Conservation (phyloP, 1,284 basidiomycete species). For the Thelephora terrestris region DNA sequence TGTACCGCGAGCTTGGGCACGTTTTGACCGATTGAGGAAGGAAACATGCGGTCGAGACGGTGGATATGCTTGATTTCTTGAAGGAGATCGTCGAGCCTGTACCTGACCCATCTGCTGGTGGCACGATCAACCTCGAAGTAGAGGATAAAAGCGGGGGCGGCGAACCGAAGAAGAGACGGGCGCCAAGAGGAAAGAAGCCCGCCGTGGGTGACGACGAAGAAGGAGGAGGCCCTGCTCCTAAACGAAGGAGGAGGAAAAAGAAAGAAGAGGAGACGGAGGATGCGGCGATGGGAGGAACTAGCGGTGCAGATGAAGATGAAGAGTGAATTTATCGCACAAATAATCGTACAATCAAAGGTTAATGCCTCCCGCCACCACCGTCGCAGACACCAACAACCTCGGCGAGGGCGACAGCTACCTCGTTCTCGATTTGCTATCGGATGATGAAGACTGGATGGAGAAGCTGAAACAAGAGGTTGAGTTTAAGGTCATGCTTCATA, state of each 20-base stretch:
- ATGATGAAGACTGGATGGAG: constrained; percentile 46
- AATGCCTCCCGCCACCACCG: constrained; percentile 2
- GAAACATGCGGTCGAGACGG: constrained; percentile 88
- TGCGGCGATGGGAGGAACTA: constrained; percentile 10
- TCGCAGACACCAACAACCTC: constrained; percentile 14
- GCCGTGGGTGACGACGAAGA: constrained; percentile 19
- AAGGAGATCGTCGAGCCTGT: constrained; percentile 90
- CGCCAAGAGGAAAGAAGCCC: constrained; percentile 41
- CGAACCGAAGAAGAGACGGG: constrained; percentile 47
- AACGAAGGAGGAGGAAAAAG: constrained; percentile 19
- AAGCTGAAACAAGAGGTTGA: constrained; percentile 48
- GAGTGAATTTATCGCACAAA: constrained; percentile 16
- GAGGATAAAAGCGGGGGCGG: constrained; percentile 31
- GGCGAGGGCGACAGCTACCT: constrained; percentile 60
- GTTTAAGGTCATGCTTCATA: constrained; percentile 64
- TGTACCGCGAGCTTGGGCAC: neutral
- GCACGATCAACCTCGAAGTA: constrained; percentile 60
- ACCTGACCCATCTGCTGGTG: constrained; percentile 80
- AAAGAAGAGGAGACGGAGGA: constrained; percentile 28
- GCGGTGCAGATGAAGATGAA: constrained; percentile 12
- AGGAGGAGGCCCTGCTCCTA: constrained; percentile 18
- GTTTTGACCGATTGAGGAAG: constrained; percentile 30
- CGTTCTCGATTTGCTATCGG: constrained; percentile 41
- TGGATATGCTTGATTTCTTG: constrained; percentile 90
- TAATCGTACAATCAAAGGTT: constrained; percentile 13